Percentiles rank a stretch among this genome's conserved stretches.
Evolutionary conservation across 1,284 basidiomycete species (phyloP).

Genomic region (Grifola frondosa): DNA sequence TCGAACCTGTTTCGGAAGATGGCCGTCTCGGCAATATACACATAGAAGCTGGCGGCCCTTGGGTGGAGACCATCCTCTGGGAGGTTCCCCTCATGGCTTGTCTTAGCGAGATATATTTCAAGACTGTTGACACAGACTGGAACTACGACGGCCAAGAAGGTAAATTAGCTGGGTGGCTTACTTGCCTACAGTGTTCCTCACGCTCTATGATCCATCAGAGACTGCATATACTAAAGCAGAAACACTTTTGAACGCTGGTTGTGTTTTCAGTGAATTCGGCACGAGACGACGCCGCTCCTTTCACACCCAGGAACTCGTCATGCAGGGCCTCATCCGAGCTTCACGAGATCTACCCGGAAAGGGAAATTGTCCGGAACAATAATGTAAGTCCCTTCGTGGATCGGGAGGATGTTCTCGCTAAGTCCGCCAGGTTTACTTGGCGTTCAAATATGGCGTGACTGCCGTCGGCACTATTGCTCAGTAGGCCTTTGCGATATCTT

Average conservation of each 20-base stretch:
- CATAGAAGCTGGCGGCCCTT: slow-evolving; percentile 75
- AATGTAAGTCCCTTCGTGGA: slow-evolving; percentile 54
- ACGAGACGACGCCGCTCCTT: slow-evolving; percentile 87
- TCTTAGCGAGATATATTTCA: slow-evolving; percentile 79
- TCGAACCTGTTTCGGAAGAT: slow-evolving; percentile 54
- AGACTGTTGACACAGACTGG: slow-evolving; percentile 79
- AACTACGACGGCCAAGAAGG: slow-evolving; percentile 78
- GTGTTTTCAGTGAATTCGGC: slow-evolving; percentile 90
- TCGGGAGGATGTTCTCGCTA: neutral
- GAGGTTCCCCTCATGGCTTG: slow-evolving; percentile 95
- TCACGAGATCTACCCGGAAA: slow-evolving; percentile 47
- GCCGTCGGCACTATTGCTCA: slow-evolving; percentile 89
- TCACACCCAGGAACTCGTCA: slow-evolving; percentile 76
- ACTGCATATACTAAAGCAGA: slow-evolving; percentile 73
- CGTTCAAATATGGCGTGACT: slow-evolving; percentile 65
- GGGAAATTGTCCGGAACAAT: slow-evolving; percentile 81
- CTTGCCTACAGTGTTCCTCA: no score
- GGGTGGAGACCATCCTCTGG: slow-evolving; percentile 93
- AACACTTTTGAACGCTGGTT: slow-evolving; percentile 65
- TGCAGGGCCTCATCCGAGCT: slow-evolving; percentile 70
- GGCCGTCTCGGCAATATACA: slow-evolving; percentile 67
- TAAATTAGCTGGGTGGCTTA: slow-evolving; percentile 26
- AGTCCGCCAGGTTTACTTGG: slow-evolving; percentile 68
- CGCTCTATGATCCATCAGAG: slow-evolving; percentile 28
- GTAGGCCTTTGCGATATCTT: slow-evolving; percentile 42